These are phyloP conservation scores for Arabidopsis hybrid DNA, from an alignment of 441 rosid species.

Conservation along the genomic window DNA sequence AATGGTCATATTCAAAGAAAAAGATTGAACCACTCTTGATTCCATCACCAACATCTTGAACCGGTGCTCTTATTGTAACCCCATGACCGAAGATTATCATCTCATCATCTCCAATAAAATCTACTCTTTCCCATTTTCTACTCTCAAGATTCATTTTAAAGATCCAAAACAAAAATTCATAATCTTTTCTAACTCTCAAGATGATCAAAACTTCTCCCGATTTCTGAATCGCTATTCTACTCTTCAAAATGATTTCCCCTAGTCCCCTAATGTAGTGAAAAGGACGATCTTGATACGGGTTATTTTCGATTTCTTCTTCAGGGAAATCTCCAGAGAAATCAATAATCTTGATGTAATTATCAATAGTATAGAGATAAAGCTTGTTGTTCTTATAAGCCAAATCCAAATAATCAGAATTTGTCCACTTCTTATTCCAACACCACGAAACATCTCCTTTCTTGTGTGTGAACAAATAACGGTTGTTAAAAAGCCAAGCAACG, in stretches of 20 bases:
- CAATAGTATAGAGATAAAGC: slow-evolving; percentile 1
- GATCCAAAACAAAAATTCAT: no score
- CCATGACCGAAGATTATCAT: slow-evolving; percentile 7
- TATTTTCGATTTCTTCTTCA: no score
- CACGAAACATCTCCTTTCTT: no score
- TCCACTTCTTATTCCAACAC: no score
- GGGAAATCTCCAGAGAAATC: not conserved
- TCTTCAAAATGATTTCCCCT: no score
- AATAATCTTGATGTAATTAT: not conserved
- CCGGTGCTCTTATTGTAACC: not conserved
- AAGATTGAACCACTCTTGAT: slow-evolving; percentile 7
- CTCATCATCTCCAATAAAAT: slow-evolving; percentile 9
- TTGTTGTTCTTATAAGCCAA: not conserved
- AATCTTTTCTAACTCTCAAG: not conserved
- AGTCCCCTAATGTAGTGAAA: no score
- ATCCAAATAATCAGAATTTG: no score
- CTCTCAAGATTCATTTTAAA: not conserved
- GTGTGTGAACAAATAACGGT: no score
- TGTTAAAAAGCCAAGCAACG: no score
- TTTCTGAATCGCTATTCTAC: not conserved
- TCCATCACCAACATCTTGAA: not conserved
- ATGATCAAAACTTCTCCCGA: slow-evolving; percentile 1
- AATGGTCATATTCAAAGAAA: not conserved
- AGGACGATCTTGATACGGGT: not conserved
- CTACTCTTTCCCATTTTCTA: not conserved